A percentile compares a stretch with the other conserved stretches of the same genome.
phyloP scores from a whole-genome alignment of 2,329 filamentous ascomycete genomes.

The Phaeosphaeriaceae sp. region DNA sequence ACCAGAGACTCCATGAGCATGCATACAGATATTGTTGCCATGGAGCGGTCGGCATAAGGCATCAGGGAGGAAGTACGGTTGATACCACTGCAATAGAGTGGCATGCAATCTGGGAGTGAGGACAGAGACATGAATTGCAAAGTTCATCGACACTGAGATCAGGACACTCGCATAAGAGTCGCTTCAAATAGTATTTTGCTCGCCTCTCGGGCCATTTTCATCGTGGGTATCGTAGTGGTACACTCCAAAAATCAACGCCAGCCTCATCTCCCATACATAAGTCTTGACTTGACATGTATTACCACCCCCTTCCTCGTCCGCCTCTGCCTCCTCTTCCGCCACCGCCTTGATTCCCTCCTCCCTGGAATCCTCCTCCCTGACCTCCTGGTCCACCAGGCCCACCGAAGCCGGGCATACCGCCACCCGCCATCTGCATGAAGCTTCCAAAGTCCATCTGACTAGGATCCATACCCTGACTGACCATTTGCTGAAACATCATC shows the following conservation, averaged over 20 bases:
- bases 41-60: background rate
- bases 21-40: background rate
- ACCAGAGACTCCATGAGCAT: background rate
- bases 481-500: slow-evolving; percentile 65
- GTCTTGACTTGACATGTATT: background rate
- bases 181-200: slow-evolving; percentile 4
- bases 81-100: background rate
- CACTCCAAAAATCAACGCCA: slow-evolving; percentile 11
- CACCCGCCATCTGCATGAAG: slow-evolving; percentile 47
- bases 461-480: slow-evolving; percentile 55
- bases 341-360: slow-evolving; percentile 39
- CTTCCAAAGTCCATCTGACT: slow-evolving; percentile 45
- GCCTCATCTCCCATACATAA: background rate
- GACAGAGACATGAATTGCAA: background rate
- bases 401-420: slow-evolving; percentile 38
- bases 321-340: slow-evolving; percentile 38
- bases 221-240: slow-evolving; percentile 30
- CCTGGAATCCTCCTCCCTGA: slow-evolving; percentile 36
- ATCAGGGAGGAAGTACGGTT: background rate
- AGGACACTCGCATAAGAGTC: background rate
- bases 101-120: background rate
- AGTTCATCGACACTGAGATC: background rate
- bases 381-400: slow-evolving; percentile 28
- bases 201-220: slow-evolving; percentile 14
- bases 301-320: slow-evolving; percentile 35